Percentiles rank a stretch among this genome's conserved stretches.
Evolutionary conservation across 257 asterid genomes (phyloP).

Genomic region (Cruciata laevipes): DNA sequence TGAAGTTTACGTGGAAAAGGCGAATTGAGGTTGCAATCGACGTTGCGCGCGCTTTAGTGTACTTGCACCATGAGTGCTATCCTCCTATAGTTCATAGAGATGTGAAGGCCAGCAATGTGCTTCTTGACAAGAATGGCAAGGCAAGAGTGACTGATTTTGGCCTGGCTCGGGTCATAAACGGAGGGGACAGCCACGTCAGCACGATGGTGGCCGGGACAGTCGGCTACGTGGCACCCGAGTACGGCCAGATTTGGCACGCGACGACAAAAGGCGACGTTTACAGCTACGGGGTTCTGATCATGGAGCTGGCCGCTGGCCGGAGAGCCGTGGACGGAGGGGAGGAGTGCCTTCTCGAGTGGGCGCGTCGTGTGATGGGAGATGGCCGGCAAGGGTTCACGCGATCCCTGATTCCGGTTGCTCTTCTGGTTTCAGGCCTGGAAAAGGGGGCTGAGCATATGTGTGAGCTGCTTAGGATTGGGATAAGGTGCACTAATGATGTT

Average conservation of each 20-base stretch:
- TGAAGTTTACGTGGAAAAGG: constrained; percentile 43
- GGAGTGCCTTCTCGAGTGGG: constrained; percentile 92
- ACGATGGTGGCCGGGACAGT: constrained; percentile 95
- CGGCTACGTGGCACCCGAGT: constrained; percentile 95
- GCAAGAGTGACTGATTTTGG: constrained; percentile 93
- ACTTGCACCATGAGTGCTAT: constrained; percentile 79
- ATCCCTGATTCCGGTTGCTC: constrained; percentile 42
- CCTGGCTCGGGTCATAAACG: constrained; percentile 72
- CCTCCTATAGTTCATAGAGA: constrained; percentile 85
- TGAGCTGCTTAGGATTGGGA: constrained; percentile 65
- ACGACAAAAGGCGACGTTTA: constrained; percentile 93
- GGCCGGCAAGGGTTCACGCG: constrained; percentile 34
- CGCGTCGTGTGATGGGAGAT: constrained; percentile 65
- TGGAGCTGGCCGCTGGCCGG: constrained; percentile 95
- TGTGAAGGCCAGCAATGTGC: constrained; percentile 88
- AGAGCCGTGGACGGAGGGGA: constrained; percentile 90
- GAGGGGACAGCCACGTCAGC: constrained; percentile 72
- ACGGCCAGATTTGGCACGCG: constrained; percentile 89
- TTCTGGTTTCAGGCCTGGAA: constrained; percentile 52
- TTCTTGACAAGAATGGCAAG: constrained; percentile 65
- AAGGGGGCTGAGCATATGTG: constrained; percentile 71
- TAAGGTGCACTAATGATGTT: constrained; percentile 64
- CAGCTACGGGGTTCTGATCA: constrained; percentile 77
- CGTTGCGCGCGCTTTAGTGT: constrained; percentile 70
- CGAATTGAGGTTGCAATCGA: constrained; percentile 67